phyloP scores from a whole-genome alignment of 805 yeast genomes.

The Metschnikowia santaceciliae region DNA sequence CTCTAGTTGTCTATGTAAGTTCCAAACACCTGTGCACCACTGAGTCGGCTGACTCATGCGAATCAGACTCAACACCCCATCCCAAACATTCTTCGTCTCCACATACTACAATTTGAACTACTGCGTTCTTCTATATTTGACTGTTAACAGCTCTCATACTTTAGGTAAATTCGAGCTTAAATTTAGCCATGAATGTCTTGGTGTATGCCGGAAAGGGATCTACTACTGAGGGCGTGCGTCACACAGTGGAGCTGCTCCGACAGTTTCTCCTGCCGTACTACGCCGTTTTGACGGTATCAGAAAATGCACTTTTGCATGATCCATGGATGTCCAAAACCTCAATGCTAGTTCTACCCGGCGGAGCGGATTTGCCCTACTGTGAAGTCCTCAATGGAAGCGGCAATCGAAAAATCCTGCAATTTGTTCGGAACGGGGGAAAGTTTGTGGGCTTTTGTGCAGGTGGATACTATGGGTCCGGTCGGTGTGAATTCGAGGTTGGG shows the following conservation, averaged over 20 bases:
- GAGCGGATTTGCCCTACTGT: conserved; percentile 91
- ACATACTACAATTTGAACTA: background rate
- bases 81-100: background rate
- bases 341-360: conserved; percentile 87
- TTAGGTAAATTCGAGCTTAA: background rate
- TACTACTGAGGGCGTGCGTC: conserved; percentile 80
- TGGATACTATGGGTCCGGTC: conserved; percentile 73
- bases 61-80: background rate
- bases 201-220: conserved; percentile 59
- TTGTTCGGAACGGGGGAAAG: conserved; percentile 74
- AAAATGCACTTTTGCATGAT: conserved; percentile 60
- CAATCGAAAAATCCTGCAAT: conserved; percentile 55
- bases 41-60: conserved; percentile 4
- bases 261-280: conserved; percentile 78
- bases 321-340: conserved; percentile 83
- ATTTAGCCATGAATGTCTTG: conserved; percentile 16
- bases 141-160: too few relatives aligned
- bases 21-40: background rate
- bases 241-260: conserved; percentile 73
- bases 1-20: background rate
- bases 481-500: conserved; percentile 84
- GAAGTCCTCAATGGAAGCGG: conserved; percentile 67
- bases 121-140: too few relatives aligned
- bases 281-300: conserved; percentile 73
- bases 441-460: conserved; percentile 94